Evolutionary conservation across 768 basidiomycete species (phyloP).

Genomic region (Suillus brevipes): DNA sequence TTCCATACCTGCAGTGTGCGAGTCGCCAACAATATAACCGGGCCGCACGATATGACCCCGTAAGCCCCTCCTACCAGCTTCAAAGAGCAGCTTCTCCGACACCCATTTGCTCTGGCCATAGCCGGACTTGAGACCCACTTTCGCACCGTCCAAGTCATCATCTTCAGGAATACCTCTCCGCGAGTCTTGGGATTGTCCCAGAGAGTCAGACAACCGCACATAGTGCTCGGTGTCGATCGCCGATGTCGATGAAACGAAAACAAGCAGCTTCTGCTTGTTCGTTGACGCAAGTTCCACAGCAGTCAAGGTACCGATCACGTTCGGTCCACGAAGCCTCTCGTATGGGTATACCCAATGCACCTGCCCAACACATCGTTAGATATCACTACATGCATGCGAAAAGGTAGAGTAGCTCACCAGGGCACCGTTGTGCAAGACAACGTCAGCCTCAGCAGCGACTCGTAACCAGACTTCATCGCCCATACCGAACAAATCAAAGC

Average conservation of each 20-base stretch:
- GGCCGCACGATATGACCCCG: conserved; percentile 87
- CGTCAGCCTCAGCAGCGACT: conserved; percentile 73
- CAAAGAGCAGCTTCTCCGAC: conserved; percentile 89
- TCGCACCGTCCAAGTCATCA: conserved; percentile 88
- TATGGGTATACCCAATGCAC: conserved; percentile 99
- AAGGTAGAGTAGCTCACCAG: conserved; percentile 57
- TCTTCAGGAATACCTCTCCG: conserved; percentile 78
- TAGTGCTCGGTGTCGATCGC: conserved; percentile 91
- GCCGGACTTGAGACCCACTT: conserved; percentile 74
- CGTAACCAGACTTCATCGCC: conserved; percentile 60
- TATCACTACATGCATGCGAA: neutral
- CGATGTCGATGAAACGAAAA: conserved; percentile 96
- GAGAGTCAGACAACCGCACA: conserved; percentile 78
- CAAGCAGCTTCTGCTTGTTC: conserved; percentile 72
- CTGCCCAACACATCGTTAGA: conserved; percentile 38
- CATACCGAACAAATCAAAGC: conserved; percentile 73
- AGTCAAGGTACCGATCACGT: conserved; percentile 90
- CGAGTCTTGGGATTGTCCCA: conserved; percentile 40
- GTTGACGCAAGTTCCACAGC: conserved; percentile 77
- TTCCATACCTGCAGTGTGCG: conserved; percentile 73
- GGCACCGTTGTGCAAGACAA: conserved; percentile 94
- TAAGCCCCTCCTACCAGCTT: conserved; percentile 86
- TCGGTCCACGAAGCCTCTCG: conserved; percentile 85
- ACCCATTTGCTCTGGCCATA: conserved; percentile 99
- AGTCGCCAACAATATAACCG: conserved; percentile 95